Evolutionary conservation across 192 early-diverging fungal genomes (phyloP), one percentile per base, ranked within the genome.

Genomic region (Mortierella alpina): DNA sequence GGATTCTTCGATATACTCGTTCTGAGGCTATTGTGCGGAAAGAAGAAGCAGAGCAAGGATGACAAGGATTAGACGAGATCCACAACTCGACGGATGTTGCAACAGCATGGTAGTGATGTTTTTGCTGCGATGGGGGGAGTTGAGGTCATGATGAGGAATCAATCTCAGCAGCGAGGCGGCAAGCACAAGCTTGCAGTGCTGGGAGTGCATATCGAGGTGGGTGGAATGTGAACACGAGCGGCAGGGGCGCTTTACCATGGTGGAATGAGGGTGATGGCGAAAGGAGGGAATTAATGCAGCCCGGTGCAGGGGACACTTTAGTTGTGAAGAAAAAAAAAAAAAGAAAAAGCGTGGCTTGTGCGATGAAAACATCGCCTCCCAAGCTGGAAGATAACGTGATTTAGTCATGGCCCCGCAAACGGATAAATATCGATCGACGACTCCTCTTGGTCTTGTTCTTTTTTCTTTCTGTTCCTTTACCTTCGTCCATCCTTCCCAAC

Each of bases 1-100:
- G 50, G 94, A 87, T 86, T 97, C 94, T 88, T 99, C 98, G 88
- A 99, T 99, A 86, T 99, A 98, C 83, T 99, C 98, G 92, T 97
- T 97, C 73, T 83, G 72, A 75, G 81, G 73, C 72, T 83, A 63
- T 83, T 67, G 31, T 88, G 53, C 46, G 46, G 13, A 41, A 60
- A 44, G 7, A 55, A 23, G 50, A 3, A 50, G n/a, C 8, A 11
- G 56, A 64, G 46, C 13, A 60, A 41, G 46, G 65, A 39, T 11
- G 46, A 45, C 12, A 53, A 31, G 18, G 42, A 44, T 50, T 40
- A 46, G n/a, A 51, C 10, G 45, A 7, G n/a, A 66, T 44, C 55
- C 12, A 61, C 61, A 39, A 45, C 22, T 56, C 11, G 13, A 66
- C n/a, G 23, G 49, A 7, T 45, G 61, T 10, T 72, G 47, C 7